phyloP scores from a whole-genome alignment of 768 basidiomycete genomes.

The Russula foetens region DNA sequence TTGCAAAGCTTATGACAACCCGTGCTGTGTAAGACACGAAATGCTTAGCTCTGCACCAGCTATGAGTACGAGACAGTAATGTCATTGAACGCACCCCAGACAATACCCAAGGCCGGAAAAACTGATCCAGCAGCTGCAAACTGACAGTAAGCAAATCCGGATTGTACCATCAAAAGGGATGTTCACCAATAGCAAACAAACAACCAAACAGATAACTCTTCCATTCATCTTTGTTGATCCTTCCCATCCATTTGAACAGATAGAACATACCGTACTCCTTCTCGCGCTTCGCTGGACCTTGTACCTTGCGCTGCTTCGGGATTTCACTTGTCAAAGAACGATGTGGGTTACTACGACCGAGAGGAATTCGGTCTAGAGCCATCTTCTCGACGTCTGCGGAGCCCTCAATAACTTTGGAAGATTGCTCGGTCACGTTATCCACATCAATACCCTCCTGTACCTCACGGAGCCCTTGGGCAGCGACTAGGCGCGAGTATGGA shows the following conservation, averaged over 20 bases:
- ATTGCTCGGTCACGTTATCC: conserved; percentile 8
- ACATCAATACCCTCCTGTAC: conserved; percentile 12
- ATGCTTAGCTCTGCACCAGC: background rate
- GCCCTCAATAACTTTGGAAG: background rate
- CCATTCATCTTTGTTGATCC: conserved; percentile 51
- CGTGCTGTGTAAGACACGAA: conserved; percentile 29
- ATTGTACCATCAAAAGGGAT: background rate
- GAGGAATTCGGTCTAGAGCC: conserved; percentile 48
- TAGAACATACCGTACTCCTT: conserved; percentile 39
- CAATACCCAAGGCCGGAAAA: conserved; percentile 63
- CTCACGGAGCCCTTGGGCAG: conserved; percentile 68
- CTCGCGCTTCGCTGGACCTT: conserved; percentile 26
- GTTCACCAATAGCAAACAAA: conserved; percentile 35
- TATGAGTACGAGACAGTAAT: too few species aligned
- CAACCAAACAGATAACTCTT: conserved; percentile 50
- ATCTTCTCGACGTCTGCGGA: conserved; percentile 40
- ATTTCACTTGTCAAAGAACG: conserved; percentile 59
- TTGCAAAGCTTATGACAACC: conserved; percentile 47
- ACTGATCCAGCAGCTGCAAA: conserved; percentile 44
- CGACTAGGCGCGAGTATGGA: conserved; percentile 63
- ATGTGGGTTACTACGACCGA: conserved; percentile 41
- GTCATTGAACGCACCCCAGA: conserved; percentile 37
- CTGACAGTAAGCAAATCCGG: background rate
- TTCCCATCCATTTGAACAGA: conserved; percentile 60
- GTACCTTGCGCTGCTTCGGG: conserved; percentile 34